Evolutionary conservation across 2,329 filamentous ascomycete species (phyloP).

Genomic region (Berkeleyomyces rouxiae): DNA sequence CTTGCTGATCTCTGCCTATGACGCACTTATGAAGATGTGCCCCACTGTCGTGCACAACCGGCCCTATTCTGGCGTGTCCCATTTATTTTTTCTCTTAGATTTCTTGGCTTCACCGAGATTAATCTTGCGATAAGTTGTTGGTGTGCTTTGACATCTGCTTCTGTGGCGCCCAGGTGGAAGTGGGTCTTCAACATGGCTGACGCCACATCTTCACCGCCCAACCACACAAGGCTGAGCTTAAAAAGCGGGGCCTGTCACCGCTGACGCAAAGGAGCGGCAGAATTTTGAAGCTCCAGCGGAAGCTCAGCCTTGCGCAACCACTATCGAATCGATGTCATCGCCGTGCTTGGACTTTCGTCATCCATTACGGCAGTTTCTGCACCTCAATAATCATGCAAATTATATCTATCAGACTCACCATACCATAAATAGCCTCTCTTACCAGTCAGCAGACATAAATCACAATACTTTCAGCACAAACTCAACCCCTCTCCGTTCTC

Average conservation of each 20-base stretch:
- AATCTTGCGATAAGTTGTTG: not conserved
- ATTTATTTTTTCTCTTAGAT: not conserved
- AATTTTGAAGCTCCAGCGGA: not conserved
- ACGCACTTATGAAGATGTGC: constrained; percentile 4
- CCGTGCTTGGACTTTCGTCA: not conserved
- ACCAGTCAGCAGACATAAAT: too few species aligned
- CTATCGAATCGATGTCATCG: not conserved
- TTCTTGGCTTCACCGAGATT: not conserved
- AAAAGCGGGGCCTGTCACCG: not conserved
- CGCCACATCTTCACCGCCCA: not conserved
- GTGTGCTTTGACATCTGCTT: not conserved
- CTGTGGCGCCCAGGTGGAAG: not conserved
- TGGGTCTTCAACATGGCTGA: not conserved
- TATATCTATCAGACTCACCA: not conserved
- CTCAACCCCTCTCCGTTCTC: not conserved
- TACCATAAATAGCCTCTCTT: too few species aligned
- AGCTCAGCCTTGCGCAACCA: not conserved
- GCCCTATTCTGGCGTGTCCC: constrained; percentile 6
- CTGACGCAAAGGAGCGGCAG: not conserved
- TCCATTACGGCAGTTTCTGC: not conserved
- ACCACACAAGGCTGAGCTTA: not conserved
- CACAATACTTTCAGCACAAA: too few species aligned
- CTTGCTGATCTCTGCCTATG: not conserved
- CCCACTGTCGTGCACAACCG: constrained; percentile 3
- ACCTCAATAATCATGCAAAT: not conserved